These are phyloP conservation scores for Mychonastes homosphaera DNA, from an alignment of 139 green algal species.

Conservation along the genomic window DNA sequence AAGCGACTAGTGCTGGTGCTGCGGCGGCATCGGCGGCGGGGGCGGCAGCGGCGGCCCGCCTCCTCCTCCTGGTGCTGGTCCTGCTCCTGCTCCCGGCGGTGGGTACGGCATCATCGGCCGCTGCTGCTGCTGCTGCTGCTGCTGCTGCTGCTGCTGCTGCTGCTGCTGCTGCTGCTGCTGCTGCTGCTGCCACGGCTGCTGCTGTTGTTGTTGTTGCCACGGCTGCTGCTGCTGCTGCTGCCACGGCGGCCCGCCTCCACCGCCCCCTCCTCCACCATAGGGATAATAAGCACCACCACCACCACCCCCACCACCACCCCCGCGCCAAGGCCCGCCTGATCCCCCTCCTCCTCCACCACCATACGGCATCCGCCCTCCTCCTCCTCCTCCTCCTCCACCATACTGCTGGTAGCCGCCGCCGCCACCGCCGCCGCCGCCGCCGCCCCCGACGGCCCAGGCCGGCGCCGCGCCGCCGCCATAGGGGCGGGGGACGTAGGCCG, in stretches of 20 bases:
- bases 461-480: neutral
- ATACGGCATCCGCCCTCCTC: neutral
- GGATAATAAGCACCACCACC: neutral
- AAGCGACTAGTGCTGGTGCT: too few species aligned
- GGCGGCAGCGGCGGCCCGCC: neutral
- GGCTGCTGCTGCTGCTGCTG: neutral
- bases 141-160: constrained; percentile 3
- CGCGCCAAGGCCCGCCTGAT: too few species aligned
- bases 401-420: neutral
- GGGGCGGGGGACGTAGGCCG: neutral
- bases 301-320: too few species aligned
- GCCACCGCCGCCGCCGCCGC: constrained; percentile 1
- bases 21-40: neutral
- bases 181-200: neutral
- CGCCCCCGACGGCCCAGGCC: constrained; percentile 2
- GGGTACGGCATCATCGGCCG: neutral
- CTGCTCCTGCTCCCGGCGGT: neutral
- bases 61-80: constrained; percentile 12
- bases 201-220: neutral
- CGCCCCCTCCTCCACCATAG: neutral
- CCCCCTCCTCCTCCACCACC: neutral
- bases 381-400: too few species aligned
- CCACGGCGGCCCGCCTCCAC: neutral
- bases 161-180: neutral
- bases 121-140: neutral